Evolutionary conservation across 371 early-diverging fungal genomes (phyloP).

Genomic region (Circinella umbellata): DNA sequence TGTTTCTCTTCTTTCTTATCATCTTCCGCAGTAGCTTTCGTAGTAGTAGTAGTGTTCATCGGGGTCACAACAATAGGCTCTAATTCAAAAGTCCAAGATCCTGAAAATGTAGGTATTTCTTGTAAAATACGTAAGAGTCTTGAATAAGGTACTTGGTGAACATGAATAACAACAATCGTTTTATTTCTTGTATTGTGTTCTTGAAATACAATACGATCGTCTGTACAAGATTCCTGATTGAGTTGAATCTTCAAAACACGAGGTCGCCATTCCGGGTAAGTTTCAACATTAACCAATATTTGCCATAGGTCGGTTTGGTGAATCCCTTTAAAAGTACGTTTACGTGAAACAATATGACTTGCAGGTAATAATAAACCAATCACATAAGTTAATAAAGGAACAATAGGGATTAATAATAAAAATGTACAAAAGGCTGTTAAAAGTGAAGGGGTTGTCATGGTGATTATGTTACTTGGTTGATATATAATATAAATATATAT

Average conservation of each 20-base stretch:
- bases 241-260: slow-evolving; percentile 18
- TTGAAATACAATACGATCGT: slow-evolving; percentile 27
- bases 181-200: slow-evolving; percentile 29
- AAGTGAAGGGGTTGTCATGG: not conserved
- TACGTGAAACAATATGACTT: slow-evolving; percentile 31
- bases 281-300: slow-evolving; percentile 38
- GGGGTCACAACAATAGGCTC: not conserved
- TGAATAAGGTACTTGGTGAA: slow-evolving; percentile 34
- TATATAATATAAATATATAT: not conserved
- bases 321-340: slow-evolving; percentile 22
- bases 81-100: slow-evolving; percentile 30
- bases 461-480: too few species aligned
- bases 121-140: slow-evolving; percentile 47
- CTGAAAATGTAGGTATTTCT: slow-evolving; percentile 26
- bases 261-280: slow-evolving; percentile 44
- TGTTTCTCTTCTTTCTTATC: too few species aligned
- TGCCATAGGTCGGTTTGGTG: slow-evolving; percentile 38
- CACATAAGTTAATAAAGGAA: slow-evolving; percentile 24
- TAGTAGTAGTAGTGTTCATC: too few species aligned
- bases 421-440: not conserved
- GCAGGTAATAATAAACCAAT: slow-evolving; percentile 28
- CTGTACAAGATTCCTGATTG: not conserved
- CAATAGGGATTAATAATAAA: slow-evolving; percentile 15
- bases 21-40: too few species aligned
- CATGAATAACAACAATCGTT: slow-evolving; percentile 36